Evolutionary conservation across 257 asterid genomes (phyloP).

Genomic region (Solanum arcanum): DNA sequence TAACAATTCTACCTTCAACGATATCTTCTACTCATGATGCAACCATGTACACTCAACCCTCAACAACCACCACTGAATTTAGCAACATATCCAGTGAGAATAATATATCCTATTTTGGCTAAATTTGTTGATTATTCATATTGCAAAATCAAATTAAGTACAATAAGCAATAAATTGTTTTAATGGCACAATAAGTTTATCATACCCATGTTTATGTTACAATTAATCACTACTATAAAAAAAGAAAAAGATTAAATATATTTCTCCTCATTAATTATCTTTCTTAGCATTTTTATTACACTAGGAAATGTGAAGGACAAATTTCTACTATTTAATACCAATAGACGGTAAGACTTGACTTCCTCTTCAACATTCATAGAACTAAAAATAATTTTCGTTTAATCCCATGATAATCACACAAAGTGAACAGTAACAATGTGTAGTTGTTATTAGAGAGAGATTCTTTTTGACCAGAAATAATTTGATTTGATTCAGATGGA

Average conservation of each 20-base stretch:
- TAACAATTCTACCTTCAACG: not conserved
- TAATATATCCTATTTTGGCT: slow-evolving; percentile 49
- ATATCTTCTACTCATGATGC: slow-evolving; percentile 20
- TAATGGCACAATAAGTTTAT: not conserved
- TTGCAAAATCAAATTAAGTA: not conserved
- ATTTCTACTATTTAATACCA: not conserved
- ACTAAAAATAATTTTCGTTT: not conserved
- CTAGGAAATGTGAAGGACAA: not conserved
- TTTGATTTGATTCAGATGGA: not conserved
- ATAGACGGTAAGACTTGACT: not conserved
- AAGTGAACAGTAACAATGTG: not conserved
- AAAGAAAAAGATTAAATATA: not conserved
- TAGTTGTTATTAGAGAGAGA: not conserved
- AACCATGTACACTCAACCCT: slow-evolving; percentile 34
- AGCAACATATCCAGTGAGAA: slow-evolving; percentile 34
- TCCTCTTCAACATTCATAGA: not conserved
- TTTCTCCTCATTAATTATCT: not conserved
- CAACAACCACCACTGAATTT: slow-evolving; percentile 28
- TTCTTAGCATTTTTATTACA: not conserved
- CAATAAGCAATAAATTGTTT: slow-evolving; percentile 8
- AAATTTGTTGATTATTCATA: slow-evolving; percentile 5
- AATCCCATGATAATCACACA: not conserved
- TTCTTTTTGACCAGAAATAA: not conserved
- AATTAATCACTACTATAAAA: not conserved
- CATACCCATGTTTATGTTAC: not conserved